Evolutionary conservation across 306 rosid genomes (phyloP).

Genomic region (Crotalaria pallida): DNA sequence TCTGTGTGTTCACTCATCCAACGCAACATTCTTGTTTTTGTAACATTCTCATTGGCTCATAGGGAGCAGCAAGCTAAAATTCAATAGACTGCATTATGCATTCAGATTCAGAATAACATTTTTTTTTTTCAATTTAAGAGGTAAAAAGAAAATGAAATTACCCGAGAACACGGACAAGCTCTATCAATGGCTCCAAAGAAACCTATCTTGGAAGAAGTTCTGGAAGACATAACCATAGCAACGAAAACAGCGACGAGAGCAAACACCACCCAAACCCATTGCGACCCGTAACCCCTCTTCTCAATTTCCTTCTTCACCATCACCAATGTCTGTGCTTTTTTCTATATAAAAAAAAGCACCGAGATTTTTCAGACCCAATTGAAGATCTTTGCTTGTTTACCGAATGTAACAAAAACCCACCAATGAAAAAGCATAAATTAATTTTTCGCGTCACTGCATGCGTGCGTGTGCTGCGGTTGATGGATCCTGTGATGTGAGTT

Average conservation of each 20-base stretch:
- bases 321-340: not conserved
- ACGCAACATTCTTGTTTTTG: no score
- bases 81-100: not conserved
- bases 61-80: not conserved
- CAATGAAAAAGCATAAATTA: not conserved
- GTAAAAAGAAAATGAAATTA: conserved; percentile 16
- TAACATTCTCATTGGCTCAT: no score
- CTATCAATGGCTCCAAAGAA: conserved; percentile 45
- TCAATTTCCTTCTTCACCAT: conserved; percentile 40
- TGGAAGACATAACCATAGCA: conserved; percentile 57
- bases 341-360: not conserved
- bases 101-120: not conserved
- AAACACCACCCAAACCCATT: conserved; percentile 56
- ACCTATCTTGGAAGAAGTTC: conserved; percentile 35
- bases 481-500: not conserved
- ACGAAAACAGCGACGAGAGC: conserved; percentile 47
- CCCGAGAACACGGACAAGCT: conserved; percentile 71
- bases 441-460: not conserved
- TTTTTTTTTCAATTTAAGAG: not conserved
- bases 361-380: conserved; percentile 8
- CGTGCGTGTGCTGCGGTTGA: no score
- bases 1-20: no score
- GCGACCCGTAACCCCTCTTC: conserved; percentile 28
- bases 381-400: not conserved
- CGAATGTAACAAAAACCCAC: not conserved